A percentile compares a stretch with the other conserved stretches of the same genome.
Evolutionary conservation across 2,329 filamentous ascomycete genomes (phyloP).

Genomic region (Neonectria faginata): DNA sequence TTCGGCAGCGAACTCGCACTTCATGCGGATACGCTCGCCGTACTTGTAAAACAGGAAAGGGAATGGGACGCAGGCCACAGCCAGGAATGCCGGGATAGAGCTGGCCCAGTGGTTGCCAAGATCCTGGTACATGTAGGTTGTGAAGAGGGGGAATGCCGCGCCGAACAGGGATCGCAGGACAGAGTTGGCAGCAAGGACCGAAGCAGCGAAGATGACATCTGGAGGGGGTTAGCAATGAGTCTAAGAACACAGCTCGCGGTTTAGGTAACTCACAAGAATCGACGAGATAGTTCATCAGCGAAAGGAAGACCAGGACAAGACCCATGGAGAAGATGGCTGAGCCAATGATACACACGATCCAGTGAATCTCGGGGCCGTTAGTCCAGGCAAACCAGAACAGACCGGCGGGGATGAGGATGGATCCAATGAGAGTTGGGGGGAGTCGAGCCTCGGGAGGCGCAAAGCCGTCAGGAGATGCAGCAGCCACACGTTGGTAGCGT

Average conservation of each 20-base stretch:
- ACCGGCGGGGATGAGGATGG: conserved; percentile 67
- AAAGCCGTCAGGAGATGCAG: conserved; percentile 62
- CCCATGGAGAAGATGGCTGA: conserved; percentile 65
- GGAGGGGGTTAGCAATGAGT: conserved; percentile 28
- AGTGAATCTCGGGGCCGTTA: conserved; percentile 66
- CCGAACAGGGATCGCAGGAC: conserved; percentile 79
- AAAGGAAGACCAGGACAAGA: conserved; percentile 74
- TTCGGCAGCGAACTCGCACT: conserved; percentile 77
- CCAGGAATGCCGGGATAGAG: conserved; percentile 79
- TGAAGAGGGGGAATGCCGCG: conserved; percentile 79
- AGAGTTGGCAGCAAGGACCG: conserved; percentile 77
- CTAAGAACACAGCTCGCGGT: background rate
- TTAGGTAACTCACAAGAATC: conserved; percentile 62
- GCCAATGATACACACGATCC: conserved; percentile 62
- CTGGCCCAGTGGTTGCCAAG: conserved; percentile 82
- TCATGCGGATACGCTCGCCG: conserved; percentile 70
- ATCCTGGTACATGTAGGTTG: conserved; percentile 66
- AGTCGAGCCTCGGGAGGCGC: conserved; percentile 74
- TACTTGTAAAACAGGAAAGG: conserved; percentile 83
- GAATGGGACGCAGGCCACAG: conserved; percentile 77
- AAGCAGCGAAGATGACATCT: conserved; percentile 81
- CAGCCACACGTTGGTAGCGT: conserved; percentile 59
- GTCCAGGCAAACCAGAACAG: conserved; percentile 77
- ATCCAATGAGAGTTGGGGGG: conserved; percentile 69
- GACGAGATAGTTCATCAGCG: conserved; percentile 74